Evolutionary conservation across 2,329 filamentous ascomycete genomes (phyloP).

Genomic region (Hortaea werneckii): DNA sequence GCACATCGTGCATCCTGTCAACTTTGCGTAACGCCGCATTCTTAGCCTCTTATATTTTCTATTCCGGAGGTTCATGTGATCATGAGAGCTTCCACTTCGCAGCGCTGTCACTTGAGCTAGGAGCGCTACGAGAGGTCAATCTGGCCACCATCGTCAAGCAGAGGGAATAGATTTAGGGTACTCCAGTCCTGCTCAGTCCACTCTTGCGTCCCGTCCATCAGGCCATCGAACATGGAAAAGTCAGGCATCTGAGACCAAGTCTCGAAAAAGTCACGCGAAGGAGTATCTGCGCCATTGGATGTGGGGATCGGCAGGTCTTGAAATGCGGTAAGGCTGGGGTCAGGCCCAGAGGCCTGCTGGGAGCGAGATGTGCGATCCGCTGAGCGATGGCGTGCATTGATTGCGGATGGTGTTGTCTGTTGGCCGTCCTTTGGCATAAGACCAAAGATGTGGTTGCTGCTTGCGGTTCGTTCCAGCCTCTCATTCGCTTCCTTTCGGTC

Average conservation of each 20-base stretch:
- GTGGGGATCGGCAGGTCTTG: background rate
- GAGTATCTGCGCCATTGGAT: background rate
- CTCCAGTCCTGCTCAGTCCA: background rate
- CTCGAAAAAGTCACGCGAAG: background rate
- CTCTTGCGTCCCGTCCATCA: background rate
- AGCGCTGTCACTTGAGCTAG: background rate
- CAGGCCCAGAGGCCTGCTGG: background rate
- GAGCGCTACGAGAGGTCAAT: background rate
- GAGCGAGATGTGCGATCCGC: background rate
- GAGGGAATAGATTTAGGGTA: conserved; percentile 1
- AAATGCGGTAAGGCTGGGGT: background rate
- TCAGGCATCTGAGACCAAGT: background rate
- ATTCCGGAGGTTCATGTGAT: too few species aligned
- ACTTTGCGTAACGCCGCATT: background rate
- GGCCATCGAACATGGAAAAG: conserved; percentile 2
- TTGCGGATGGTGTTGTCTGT: background rate
- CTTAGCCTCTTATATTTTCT: too few species aligned
- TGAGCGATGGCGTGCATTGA: background rate
- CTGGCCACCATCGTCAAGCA: conserved; percentile 1
- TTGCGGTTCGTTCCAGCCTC: conserved; percentile 13
- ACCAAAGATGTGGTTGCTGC: conserved; percentile 22
- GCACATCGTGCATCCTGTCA: background rate
- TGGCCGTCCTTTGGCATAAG: conserved; percentile 5
- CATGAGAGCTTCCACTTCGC: too few species aligned
- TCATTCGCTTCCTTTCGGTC: conserved; percentile 13